These are phyloP conservation scores for Monosporascus sp. DNA, from an alignment of 2,329 filamentous ascomycete genomes.

Conservation along the genomic window DNA sequence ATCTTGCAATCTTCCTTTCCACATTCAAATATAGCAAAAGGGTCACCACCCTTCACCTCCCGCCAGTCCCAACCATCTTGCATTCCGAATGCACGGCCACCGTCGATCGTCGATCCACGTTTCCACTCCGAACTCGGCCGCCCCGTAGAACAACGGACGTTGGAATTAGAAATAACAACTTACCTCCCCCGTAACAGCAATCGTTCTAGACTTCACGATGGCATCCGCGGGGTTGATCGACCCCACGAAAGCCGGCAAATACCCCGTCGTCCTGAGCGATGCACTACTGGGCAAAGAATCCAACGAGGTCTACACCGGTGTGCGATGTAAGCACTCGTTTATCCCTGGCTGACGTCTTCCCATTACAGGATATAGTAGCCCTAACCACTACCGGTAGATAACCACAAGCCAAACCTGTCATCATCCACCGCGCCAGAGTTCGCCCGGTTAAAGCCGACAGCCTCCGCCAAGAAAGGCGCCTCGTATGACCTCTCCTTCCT, in stretches of 20 bases:
- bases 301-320: constrained; percentile 55
- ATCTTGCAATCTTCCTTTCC: too few species aligned
- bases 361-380: too few species aligned
- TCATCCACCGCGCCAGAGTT: constrained; percentile 43
- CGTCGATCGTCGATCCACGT: too few species aligned
- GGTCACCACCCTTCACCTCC: too few species aligned
- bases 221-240: constrained; percentile 38
- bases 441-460: constrained; percentile 47
- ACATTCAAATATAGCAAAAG: too few species aligned
- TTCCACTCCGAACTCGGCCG: too few species aligned
- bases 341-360: too few species aligned
- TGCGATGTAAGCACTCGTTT: constrained; percentile 46
- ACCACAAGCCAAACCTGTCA: constrained; percentile 53
- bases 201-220: constrained; percentile 11
- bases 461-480: constrained; percentile 39
- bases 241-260: constrained; percentile 55
- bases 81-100: too few species aligned
- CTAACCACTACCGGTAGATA: constrained; percentile 40
- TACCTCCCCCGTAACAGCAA: background rate
- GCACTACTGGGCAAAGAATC: constrained; percentile 51
- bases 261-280: constrained; percentile 60
- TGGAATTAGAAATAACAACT: too few species aligned
- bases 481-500: constrained; percentile 53
- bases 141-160: too few species aligned
- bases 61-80: too few species aligned